These are phyloP conservation scores for Vaucheria bursata DNA, from an alignment of 352 stramenopile species.

Conservation along the genomic window DNA sequence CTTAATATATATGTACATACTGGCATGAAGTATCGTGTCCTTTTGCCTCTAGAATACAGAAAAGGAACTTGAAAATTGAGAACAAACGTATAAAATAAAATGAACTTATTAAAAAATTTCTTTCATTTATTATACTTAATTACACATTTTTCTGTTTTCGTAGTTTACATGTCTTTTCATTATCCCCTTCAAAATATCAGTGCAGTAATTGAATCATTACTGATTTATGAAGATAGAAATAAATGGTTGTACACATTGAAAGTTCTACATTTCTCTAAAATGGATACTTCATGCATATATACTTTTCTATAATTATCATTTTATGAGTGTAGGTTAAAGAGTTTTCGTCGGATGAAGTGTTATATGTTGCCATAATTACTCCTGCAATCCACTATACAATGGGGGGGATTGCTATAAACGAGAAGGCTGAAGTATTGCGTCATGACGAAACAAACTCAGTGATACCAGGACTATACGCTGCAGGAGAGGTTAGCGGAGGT, in stretches of 20 bases:
- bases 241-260: too few species aligned
- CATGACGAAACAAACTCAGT: slow-evolving; percentile 45
- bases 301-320: too few species aligned
- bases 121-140: too few species aligned
- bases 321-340: slow-evolving; percentile 4
- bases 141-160: background rate
- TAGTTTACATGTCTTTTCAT: background rate
- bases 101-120: too few species aligned
- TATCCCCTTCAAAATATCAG: too few species aligned
- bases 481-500: slow-evolving; percentile 72
- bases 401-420: slow-evolving; percentile 67
- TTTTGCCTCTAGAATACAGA: too few species aligned
- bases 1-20: background rate
- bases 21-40: too few species aligned
- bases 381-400: slow-evolving; percentile 57
- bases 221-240: too few species aligned
- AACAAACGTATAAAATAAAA: too few species aligned
- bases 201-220: too few species aligned
- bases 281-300: background rate
- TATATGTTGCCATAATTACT: slow-evolving; percentile 52
- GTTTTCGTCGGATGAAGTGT: background rate
- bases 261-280: too few species aligned
- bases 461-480: slow-evolving; percentile 59
- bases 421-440: slow-evolving; percentile 59
- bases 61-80: too few species aligned